Base-by-base conservation (phyloP, 2,329 filamentous ascomycete genomes). In the Pestalotiopsis sp. region DNA sequence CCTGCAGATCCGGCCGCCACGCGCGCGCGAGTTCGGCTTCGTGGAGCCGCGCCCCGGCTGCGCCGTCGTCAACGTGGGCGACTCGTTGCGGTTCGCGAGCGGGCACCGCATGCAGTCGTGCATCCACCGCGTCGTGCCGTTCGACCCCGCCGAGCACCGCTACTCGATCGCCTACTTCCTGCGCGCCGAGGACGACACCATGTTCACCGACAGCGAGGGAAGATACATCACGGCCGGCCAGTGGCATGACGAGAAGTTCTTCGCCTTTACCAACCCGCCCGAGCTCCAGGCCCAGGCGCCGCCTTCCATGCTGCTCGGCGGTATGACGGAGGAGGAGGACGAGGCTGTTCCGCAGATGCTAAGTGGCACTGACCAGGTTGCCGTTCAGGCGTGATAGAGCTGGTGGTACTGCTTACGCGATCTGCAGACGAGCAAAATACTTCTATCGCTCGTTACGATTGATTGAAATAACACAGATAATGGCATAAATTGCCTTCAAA, bases 91-190 rank as follows among this genome's bases (percentile, higher is more conserved):
- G 58, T 89, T 88, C 72, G 83, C 85, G 2, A 84, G 81, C 68
- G 84, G 82, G 58, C 83, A 84, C 77, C 85, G 81, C 68, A 82
- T 89, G 78, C 83, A 86, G 77, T 86, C 84, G 49, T 87, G 85
- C 80, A 86, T 89, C 75, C 87, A 88, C 80, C 81, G 86, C 68
- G 86, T 88, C 36, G 85, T 89, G 23, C 86, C 86, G 0, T 83
- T 84, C 70, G 76, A 86, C 77, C 80, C 82, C 25, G 73, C 75
- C 55, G 84, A 88, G 84, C 84, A 88, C 78, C 84, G 87, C 68
- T 88, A 88, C 81, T 87, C 84, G 11, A 86, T 88, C 70, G 86
- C 87, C 14, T 89, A 88, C 77, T 88, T 88, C 80, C 80, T 88
- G 65, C 81, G 86, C 45, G 84, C 86, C 65, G 85, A 88, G 80